Conservation (phyloP, 306 rosid species). For the Quercus ilex region DNA sequence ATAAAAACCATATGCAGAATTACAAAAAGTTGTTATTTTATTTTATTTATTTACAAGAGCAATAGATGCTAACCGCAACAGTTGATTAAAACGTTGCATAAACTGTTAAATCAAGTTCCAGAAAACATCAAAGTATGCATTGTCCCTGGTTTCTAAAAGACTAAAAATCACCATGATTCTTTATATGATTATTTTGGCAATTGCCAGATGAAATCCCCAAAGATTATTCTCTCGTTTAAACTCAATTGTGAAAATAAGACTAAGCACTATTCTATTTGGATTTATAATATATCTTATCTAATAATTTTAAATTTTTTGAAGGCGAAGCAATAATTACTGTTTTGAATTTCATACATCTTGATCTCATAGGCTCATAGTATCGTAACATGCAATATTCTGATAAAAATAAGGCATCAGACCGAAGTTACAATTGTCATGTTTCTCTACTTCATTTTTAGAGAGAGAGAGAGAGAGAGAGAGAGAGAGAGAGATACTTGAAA, state of each 20-base stretch:
- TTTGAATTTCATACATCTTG: not conserved
- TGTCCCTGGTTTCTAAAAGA: not conserved
- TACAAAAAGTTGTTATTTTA: not conserved
- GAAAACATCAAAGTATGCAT: not conserved
- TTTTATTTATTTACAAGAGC: not conserved
- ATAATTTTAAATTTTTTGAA: not conserved
- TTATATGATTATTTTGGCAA: not conserved
- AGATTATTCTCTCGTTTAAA: not conserved
- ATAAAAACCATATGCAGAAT: not conserved
- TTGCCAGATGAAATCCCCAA: not conserved
- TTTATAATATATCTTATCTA: too few relatives aligned
- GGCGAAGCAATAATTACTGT: not conserved
- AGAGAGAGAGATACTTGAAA: slow-evolving; percentile 55
- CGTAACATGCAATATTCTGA: not conserved
- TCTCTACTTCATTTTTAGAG: not conserved
- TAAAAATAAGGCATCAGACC: too few relatives aligned
- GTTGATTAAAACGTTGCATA: not conserved
- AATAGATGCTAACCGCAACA: not conserved
- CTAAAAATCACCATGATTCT: not conserved
- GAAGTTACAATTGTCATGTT: not conserved
- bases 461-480: slow-evolving; percentile 10
- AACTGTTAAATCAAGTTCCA: not conserved
- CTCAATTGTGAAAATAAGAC: too few relatives aligned
- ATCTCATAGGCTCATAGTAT: not conserved
- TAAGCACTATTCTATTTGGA: too few relatives aligned